Conservation (phyloP, 129 eudicot genomes). For the Pulicaria dysenterica region DNA sequence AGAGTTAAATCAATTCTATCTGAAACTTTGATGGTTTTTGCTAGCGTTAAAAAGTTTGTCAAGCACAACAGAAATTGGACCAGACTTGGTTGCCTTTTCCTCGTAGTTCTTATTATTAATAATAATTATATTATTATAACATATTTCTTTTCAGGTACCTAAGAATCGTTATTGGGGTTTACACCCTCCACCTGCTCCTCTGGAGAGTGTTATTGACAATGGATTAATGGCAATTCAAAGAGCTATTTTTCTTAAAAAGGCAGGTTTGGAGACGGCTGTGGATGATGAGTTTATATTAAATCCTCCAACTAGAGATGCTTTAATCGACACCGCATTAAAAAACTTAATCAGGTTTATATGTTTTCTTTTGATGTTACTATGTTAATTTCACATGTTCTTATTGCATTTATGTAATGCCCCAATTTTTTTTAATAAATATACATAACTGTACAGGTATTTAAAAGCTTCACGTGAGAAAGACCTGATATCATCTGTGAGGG, state of each 20-base stretch:
- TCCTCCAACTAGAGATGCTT: constrained; percentile 76
- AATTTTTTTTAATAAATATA: not conserved
- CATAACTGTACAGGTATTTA: constrained; percentile 50
- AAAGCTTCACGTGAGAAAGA: constrained; percentile 73
- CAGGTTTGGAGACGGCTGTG: constrained; percentile 86
- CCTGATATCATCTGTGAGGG: constrained; percentile 62
- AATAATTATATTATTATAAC: not conserved
- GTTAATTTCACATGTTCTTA: not conserved
- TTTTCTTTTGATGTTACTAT: not conserved
- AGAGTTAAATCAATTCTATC: not conserved
- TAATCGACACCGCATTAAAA: constrained; percentile 80
- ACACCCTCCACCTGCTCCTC: constrained; percentile 91
- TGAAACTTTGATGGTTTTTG: not conserved
- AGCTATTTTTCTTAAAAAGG: constrained; percentile 86
- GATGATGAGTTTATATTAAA: constrained; percentile 72
- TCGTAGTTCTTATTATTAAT: not conserved
- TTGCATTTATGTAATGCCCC: not conserved
- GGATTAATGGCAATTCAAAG: constrained; percentile 87
- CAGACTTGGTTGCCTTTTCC: no score
- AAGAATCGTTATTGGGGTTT: constrained; percentile 96
- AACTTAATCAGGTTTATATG: constrained; percentile 72
- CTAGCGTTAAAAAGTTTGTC: not conserved
- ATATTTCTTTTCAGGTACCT: constrained; percentile 61
- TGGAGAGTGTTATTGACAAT: constrained; percentile 88
- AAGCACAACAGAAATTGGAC: no score